Evolutionary conservation across 768 basidiomycete genomes (phyloP), one percentile per base, ranked within the genome.

Genomic region (Pleurotus pulmonarius): DNA sequence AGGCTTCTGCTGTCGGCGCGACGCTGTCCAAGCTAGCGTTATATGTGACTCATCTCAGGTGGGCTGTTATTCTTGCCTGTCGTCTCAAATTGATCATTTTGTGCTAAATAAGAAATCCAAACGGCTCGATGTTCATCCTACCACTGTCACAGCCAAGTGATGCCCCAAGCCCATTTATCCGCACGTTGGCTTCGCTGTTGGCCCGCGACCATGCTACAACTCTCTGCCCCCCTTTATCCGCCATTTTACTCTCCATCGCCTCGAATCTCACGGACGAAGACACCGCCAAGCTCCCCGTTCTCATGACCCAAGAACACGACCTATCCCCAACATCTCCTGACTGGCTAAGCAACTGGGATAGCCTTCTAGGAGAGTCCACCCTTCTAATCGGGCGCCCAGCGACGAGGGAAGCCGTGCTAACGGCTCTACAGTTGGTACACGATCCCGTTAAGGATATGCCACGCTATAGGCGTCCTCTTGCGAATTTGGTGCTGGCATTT

Each of bases 311-410:
- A 45, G 82, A 87, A 56, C 83, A 87, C 60, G 80, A 83, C 47
- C 75, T 91, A 29, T 85, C 83, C 2, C 90, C 90, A 1, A 86
- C 86, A 9, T 83, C 85, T 1, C 82, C 85, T 0, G 78, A 83
- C 4, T 92, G 90, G 90, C 67, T 91, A 24, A 70, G 70, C 15
- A 85, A 86, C 63, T 91, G 90, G 90, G 67, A 74, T 38, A 75
- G 62, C 38, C 70, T 90, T 5, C 66, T 90, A 12, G 70, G 69
- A n/a, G 83, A 83, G 58, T 65, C 75, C 13, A 71, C 69, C 0
- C 68, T 83, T 16, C 65, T 83, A 58, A 70, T 73, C 53, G 58
- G 65, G n/a, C 67, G 83, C 13, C 82, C 83, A 0, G 58, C 76
- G 15, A 87, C 89, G 3, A 73, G 86, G 18, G 63, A 72, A 38